Evolutionary conservation across 805 yeast genomes (phyloP).

Genomic region (Alloascoidea africana): DNA sequence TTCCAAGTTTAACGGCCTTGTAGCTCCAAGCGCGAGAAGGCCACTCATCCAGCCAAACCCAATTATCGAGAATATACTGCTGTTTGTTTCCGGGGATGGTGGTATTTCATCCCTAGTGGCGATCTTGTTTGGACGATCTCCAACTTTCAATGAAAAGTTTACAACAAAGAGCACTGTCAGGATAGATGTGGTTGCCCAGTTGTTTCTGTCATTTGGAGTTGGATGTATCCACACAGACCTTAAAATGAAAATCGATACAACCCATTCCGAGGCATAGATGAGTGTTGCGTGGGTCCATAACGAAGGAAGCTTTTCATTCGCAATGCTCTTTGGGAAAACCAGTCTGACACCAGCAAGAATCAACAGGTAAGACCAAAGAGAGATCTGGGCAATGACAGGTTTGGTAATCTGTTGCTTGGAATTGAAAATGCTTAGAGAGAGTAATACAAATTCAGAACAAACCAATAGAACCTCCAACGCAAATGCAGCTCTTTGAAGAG

Average conservation of each 20-base stretch:
- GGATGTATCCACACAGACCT: too few species aligned
- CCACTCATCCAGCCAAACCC: slow-evolving; percentile 68
- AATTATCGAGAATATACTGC: slow-evolving; percentile 44
- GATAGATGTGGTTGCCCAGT: too few species aligned
- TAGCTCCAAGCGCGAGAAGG: slow-evolving; percentile 54
- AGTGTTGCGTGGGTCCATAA: too few species aligned
- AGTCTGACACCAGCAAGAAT: background rate
- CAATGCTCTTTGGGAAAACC: too few species aligned
- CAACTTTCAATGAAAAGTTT: slow-evolving; percentile 43
- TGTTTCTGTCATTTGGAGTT: too few species aligned
- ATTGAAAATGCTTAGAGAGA: background rate
- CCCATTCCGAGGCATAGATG: too few species aligned
- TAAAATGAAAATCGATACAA: too few species aligned
- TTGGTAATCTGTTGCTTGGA: background rate
- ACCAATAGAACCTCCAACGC: background rate
- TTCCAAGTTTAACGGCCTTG: slow-evolving; percentile 31
- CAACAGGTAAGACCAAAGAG: background rate
- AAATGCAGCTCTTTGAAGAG: slow-evolving; percentile 1
- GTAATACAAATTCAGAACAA: background rate
- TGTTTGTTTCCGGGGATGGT: slow-evolving; percentile 66
- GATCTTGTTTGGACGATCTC: slow-evolving; percentile 45
- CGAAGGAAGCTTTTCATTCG: too few species aligned
- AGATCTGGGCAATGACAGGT: background rate
- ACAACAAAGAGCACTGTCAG: slow-evolving; percentile 30
- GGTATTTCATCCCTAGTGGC: slow-evolving; percentile 25